phyloP scores from a whole-genome alignment of 2,329 filamentous ascomycete genomes.

The Pseudogymnoascus sp. region DNA sequence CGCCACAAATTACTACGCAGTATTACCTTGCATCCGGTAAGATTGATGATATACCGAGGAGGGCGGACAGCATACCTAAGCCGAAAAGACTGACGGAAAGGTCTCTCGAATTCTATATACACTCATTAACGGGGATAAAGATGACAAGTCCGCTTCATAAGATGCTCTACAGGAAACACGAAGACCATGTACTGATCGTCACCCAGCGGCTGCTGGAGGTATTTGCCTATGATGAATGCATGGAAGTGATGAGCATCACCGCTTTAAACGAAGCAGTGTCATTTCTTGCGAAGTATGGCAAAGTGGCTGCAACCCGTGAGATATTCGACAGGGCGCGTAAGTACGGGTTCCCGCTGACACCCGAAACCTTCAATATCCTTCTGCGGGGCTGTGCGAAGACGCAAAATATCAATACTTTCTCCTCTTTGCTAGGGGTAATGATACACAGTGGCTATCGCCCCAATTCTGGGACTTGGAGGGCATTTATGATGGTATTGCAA shows the following conservation, averaged over 20 bases:
- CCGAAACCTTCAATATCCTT: constrained; percentile 8
- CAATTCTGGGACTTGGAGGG: constrained; percentile 7
- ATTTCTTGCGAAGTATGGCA: not conserved
- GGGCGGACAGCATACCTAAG: not conserved
- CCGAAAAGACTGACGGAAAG: not conserved
- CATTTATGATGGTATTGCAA: constrained; percentile 3
- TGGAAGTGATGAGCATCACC: not conserved
- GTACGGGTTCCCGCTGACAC: not conserved
- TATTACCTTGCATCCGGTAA: constrained; percentile 2
- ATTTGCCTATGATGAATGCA: not conserved
- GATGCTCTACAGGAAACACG: not conserved
- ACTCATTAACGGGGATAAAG: constrained; percentile 1
- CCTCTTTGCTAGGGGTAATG: not conserved
- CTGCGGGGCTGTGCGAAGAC: not conserved
- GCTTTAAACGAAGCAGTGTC: constrained; percentile 4
- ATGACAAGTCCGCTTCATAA: constrained; percentile 9
- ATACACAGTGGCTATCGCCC: not conserved
- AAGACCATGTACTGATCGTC: not conserved
- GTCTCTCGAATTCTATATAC: not conserved
- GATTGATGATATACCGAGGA: not conserved
- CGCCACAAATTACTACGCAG: not conserved
- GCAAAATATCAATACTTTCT: constrained; percentile 6
- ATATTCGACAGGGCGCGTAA: not conserved
- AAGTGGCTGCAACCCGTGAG: not conserved
- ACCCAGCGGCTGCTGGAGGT: not conserved